Evolutionary conservation across 768 basidiomycete species (phyloP), one percentile per base, ranked within the genome.

Genomic region (Amanita rimosa): DNA sequence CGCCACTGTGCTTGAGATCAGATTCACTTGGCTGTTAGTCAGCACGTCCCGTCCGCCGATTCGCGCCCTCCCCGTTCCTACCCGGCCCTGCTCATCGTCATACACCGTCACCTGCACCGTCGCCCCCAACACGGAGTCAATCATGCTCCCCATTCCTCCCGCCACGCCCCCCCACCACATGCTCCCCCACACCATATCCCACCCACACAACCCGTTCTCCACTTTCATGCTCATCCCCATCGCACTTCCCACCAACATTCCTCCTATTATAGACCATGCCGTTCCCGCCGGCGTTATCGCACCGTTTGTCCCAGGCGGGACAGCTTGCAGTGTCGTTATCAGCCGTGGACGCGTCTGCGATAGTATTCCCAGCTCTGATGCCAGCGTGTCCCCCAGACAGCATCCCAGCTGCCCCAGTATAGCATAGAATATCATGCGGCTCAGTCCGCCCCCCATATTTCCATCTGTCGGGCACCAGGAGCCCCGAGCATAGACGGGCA

Each of bases 291-390:
- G 49, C 4, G 89, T 86, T 51, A 96, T 75, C 0, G 75, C 94
- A 3, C 94, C 94, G 57, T 97, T 96, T 8, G 94, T 96, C 2
- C 94, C 94, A 1, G 83, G 81, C 1, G 92, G 92, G 0, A 92
- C 88, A 1, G 65, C 55, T 54, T 73, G 74, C 46, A 84, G 63
- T 3, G 86, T 92, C 4, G 91, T 94, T 55, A 96, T 76, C 29
- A 95, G 76, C 41, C 81, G 60, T 29, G 94, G 88, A 3, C 72
- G 72, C 11, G 75, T 69, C 33, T 60, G 61, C 21, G 91, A 85
- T 37, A 96, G 71, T 54, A 96, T 92, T 29, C 94, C 94, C 19
- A 96, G 74, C 64, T 96, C 94, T 7, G 90, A 94, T 0, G 92
- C 92, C 2, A 97, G 78, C 0, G 93, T 96, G 57, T 96, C 93